A percentile compares a stretch with the other conserved stretches of the same genome.
Conservation (phyloP, 805 yeast species). For the Kurtzmaniella cleridarum region DNA sequence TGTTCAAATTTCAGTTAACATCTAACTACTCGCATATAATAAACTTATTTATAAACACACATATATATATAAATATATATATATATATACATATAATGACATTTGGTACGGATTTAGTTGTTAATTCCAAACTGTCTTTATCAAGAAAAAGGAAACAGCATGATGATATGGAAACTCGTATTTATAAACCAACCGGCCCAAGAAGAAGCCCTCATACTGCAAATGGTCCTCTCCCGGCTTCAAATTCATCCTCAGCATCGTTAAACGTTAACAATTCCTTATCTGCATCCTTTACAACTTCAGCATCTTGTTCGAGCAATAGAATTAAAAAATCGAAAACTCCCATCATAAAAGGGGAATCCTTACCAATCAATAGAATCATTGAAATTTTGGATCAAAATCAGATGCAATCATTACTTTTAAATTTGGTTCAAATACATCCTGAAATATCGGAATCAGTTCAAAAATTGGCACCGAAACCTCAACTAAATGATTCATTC, state of each 20-base stretch:
- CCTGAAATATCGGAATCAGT: slow-evolving; percentile 59
- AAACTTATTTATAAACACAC: too few relatives aligned
- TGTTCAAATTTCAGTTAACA: too few relatives aligned
- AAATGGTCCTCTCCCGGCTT: not conserved
- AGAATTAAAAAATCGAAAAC: slow-evolving; percentile 29
- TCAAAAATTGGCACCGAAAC: slow-evolving; percentile 48
- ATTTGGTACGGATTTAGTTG: too few relatives aligned
- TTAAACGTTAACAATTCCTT: slow-evolving; percentile 1
- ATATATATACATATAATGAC: too few relatives aligned
- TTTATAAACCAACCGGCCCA: slow-evolving; percentile 3
- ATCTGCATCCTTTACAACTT: slow-evolving; percentile 4
- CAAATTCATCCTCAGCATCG: slow-evolving; percentile 3
- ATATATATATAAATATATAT: too few relatives aligned
- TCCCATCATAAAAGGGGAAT: slow-evolving; percentile 49
- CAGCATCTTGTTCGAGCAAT: not conserved
- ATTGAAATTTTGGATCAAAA: slow-evolving; percentile 63
- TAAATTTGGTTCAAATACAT: slow-evolving; percentile 48
- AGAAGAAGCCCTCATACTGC: not conserved
- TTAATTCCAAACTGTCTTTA: too few relatives aligned
- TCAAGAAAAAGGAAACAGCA: slow-evolving; percentile 11
- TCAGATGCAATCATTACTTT: slow-evolving; percentile 48
- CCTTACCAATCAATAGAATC: slow-evolving; percentile 56
- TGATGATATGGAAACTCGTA: slow-evolving; percentile 7
- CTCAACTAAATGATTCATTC: slow-evolving; percentile 50
- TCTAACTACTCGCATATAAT: too few relatives aligned